These are phyloP conservation scores for Apium graveolens DNA, from an alignment of 129 eudicot species.

Conservation along the genomic window DNA sequence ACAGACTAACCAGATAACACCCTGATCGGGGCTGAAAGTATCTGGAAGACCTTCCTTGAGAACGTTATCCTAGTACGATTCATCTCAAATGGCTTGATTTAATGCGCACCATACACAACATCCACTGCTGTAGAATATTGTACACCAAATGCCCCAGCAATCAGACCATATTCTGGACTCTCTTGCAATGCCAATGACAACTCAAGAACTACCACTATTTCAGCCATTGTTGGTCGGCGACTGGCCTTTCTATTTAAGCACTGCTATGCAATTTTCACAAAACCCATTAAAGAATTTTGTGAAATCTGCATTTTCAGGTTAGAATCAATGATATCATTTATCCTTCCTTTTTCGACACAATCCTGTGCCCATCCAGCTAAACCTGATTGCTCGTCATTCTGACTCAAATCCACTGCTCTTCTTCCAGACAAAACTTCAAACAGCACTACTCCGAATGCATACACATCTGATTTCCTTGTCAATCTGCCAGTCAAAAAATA, in stretches of 20 bases:
- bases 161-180: background rate
- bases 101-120: background rate
- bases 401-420: slow-evolving; percentile 31
- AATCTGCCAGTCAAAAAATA: slow-evolving; percentile 33
- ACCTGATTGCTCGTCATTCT: slow-evolving; percentile 27
- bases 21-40: background rate
- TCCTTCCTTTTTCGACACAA: slow-evolving; percentile 20
- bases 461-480: slow-evolving; percentile 35
- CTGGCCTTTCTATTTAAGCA: slow-evolving; percentile 29
- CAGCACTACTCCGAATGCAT: slow-evolving; percentile 39
- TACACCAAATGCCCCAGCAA: background rate
- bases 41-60: background rate
- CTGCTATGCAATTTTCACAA: slow-evolving; percentile 20
- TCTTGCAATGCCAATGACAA: slow-evolving; percentile 21
- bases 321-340: slow-evolving; percentile 22
- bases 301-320: slow-evolving; percentile 18
- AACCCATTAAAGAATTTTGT: slow-evolving; percentile 20
- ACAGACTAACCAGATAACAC: slow-evolving; percentile 5
- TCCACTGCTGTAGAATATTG: slow-evolving; percentile 2
- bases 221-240: slow-evolving; percentile 42
- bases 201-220: slow-evolving; percentile 33
- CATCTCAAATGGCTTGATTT: background rate
- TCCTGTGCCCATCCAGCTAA: slow-evolving; percentile 26
- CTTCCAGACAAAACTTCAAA: slow-evolving; percentile 41
- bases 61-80: slow-evolving; percentile 1